Evolutionary conservation across 352 stramenopile species (phyloP).

Genomic region (Phytophthora fragariaefolia): DNA sequence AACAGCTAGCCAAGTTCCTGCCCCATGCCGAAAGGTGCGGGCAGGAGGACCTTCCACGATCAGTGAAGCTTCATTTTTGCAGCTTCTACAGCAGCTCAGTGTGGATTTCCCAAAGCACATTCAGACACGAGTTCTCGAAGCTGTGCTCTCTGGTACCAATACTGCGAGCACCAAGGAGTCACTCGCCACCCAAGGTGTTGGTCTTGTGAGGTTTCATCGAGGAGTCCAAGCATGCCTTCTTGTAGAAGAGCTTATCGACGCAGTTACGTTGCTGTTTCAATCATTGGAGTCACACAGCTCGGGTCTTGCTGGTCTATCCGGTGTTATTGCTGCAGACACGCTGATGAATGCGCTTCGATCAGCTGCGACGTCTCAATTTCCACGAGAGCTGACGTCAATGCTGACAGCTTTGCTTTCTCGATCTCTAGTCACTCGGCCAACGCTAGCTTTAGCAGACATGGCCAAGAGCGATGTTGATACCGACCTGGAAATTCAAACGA

Average conservation of each 20-base stretch:
- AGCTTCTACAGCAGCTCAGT: conserved; percentile 32
- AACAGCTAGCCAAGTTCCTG: not conserved
- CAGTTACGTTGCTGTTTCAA: conserved; percentile 29
- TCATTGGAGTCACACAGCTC: conserved; percentile 6
- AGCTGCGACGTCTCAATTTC: conserved; percentile 26
- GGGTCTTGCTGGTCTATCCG: not conserved
- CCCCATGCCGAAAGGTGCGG: conserved; percentile 6
- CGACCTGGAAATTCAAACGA: not conserved
- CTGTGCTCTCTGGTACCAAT: not conserved
- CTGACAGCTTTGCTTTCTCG: conserved; percentile 14
- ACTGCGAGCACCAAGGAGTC: conserved; percentile 1
- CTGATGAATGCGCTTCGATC: conserved; percentile 20
- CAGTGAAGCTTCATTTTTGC: conserved; percentile 24
- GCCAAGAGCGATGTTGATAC: not conserved
- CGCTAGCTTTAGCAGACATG: not conserved
- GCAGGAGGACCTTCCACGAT: conserved; percentile 14
- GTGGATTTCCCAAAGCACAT: conserved; percentile 25
- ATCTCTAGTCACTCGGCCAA: not conserved
- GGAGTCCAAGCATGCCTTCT: conserved; percentile 31
- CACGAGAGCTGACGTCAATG: conserved; percentile 10
- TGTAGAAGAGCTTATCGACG: conserved; percentile 32
- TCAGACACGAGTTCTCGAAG: conserved; percentile 22
- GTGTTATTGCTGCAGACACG: conserved; percentile 1
- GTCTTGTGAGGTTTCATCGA: conserved; percentile 24
- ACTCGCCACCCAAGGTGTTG: conserved; percentile 6